Evolutionary conservation across 1,284 basidiomycete genomes (phyloP).

Genomic region (Mycosarcoma mackinlayi): DNA sequence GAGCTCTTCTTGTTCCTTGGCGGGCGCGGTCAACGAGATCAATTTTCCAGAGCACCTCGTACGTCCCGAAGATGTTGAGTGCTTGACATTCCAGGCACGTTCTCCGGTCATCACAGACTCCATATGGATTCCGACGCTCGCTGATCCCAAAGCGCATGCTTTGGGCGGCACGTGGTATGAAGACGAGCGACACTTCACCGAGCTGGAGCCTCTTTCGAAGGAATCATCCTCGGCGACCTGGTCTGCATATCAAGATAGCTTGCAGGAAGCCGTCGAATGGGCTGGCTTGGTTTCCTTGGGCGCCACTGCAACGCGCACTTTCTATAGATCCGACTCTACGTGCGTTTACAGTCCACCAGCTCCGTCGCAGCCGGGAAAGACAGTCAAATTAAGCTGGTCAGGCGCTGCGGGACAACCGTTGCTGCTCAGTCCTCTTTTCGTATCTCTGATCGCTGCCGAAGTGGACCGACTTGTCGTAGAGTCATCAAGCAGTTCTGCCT

Average conservation of each 20-base stretch:
- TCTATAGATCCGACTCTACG: slow-evolving; percentile 11
- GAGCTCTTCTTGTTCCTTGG: background rate
- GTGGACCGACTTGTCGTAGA: slow-evolving; percentile 12
- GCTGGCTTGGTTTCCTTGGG: slow-evolving; percentile 28
- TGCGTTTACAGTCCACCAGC: slow-evolving; percentile 39
- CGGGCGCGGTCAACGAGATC: slow-evolving; percentile 18
- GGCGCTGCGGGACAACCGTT: slow-evolving; percentile 2
- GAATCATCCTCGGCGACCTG: slow-evolving; percentile 10
- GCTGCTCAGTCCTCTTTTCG: slow-evolving; percentile 31
- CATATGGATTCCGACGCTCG: slow-evolving; percentile 35
- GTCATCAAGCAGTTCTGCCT: background rate
- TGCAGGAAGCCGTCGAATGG: slow-evolving; percentile 48
- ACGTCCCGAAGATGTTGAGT: slow-evolving; percentile 8
- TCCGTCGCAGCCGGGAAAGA: slow-evolving; percentile 11
- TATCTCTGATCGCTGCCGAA: slow-evolving; percentile 16
- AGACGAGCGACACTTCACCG: slow-evolving; percentile 14
- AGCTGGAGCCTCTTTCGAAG: slow-evolving; percentile 12
- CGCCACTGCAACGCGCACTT: slow-evolving; percentile 25
- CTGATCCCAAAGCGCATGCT: slow-evolving; percentile 7
- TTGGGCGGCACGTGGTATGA: slow-evolving; percentile 14
- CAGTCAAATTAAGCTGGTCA: slow-evolving; percentile 25
- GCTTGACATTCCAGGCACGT: slow-evolving; percentile 2
- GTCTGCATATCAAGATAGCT: slow-evolving; percentile 15
- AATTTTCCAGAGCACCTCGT: slow-evolving; percentile 41
- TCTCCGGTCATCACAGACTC: slow-evolving; percentile 19